Conservation (phyloP, 305 asterid species). For the Plantago rigida region DNA sequence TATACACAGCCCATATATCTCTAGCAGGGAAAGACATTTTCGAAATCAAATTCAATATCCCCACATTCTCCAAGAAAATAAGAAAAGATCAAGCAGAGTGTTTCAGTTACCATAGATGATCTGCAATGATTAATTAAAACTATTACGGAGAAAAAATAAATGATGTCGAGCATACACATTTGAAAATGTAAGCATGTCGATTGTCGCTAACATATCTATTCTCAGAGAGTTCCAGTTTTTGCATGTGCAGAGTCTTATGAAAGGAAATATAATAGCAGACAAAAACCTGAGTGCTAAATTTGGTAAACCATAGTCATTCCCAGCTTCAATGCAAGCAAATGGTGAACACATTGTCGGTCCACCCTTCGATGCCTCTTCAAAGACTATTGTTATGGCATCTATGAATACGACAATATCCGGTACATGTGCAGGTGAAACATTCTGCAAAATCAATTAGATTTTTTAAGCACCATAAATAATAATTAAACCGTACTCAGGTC, state of each 20-base stretch:
- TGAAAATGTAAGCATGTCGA: constrained; percentile 6
- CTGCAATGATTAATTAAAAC: not conserved
- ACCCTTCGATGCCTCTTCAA: constrained; percentile 82
- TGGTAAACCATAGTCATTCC: constrained; percentile 67
- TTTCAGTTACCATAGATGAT: constrained; percentile 2
- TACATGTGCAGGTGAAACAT: constrained; percentile 65
- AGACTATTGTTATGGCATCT: constrained; percentile 76
- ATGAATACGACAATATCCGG: constrained; percentile 68
- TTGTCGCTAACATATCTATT: constrained; percentile 14
- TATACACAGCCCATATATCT: no score
- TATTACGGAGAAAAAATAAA: not conserved
- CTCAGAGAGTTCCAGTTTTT: no score
- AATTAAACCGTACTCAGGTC: constrained; percentile 14
- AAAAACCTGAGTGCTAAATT: constrained; percentile 80
- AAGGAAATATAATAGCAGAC: constrained; percentile 18
- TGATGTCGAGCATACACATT: constrained; percentile 3
- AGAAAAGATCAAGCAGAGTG: no score
- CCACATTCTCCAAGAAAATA: not conserved
- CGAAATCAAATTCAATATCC: constrained; percentile 12
- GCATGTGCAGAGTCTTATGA: not conserved
- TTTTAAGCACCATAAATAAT: constrained; percentile 13
- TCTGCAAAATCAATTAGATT: constrained; percentile 49
- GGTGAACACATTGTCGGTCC: constrained; percentile 73
- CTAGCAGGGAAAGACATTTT: no score
- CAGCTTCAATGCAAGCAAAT: constrained; percentile 82